Conservation (phyloP, 805 yeast species). For the Jamesozyma spencerorum region DNA sequence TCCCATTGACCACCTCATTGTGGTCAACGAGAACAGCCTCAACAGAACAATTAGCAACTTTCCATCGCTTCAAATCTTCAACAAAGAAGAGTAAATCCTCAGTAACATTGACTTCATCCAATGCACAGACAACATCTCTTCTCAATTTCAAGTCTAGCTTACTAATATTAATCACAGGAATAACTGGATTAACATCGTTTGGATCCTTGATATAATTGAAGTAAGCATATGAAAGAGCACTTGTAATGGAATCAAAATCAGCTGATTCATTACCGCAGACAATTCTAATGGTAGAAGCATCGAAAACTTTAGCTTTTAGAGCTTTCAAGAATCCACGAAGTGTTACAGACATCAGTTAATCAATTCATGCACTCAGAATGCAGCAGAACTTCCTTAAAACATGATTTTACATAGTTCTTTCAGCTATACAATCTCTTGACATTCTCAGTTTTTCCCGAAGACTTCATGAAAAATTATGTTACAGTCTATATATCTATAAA, state of each 20-base stretch:
- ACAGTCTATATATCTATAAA: not conserved
- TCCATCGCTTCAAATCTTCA: conserved; percentile 48
- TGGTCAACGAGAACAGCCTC: conserved; percentile 73
- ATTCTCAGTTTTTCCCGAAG: no score
- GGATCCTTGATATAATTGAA: conserved; percentile 30
- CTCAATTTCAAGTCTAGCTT: conserved; percentile 56
- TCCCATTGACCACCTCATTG: conserved; percentile 52
- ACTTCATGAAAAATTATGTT: no score
- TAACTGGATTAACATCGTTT: conserved; percentile 23
- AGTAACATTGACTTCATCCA: conserved; percentile 40
- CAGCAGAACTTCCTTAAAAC: not conserved
- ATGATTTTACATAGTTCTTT: no score
- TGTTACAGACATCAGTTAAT: conserved; percentile 1
- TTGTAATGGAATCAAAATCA: conserved; percentile 79
- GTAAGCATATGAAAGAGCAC: conserved; percentile 66
- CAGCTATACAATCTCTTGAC: not conserved
- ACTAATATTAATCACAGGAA: conserved; percentile 75
- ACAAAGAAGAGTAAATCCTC: conserved; percentile 46
- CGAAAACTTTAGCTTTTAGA: not conserved
- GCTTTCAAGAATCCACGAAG: conserved; percentile 5
- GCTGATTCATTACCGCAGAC: conserved; percentile 72
- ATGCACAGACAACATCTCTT: conserved; percentile 55
- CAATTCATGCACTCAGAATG: not conserved
- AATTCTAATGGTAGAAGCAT: conserved; percentile 6
- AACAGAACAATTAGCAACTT: conserved; percentile 10